Base-by-base conservation (phyloP, 768 basidiomycete species). In the Lactarius pseudohatsudake region DNA sequence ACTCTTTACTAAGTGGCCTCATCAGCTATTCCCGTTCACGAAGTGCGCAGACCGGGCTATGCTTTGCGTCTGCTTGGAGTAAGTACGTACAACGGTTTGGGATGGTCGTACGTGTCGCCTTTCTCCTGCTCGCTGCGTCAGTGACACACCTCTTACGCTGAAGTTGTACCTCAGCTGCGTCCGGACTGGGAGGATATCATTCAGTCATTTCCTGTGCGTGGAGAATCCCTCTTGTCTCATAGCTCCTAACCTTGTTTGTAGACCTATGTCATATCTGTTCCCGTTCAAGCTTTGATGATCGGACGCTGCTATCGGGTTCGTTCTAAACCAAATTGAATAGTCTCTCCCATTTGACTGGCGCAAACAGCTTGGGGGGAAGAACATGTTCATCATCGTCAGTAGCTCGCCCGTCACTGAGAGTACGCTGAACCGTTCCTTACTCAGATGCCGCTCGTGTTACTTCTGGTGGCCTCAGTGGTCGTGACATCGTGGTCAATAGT, bases 291-390 rank as follows among this genome's bases (percentile, higher is more conserved):
- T 16, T 34, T 59, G 40, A 59, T 67, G 66, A 54, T 67, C n/a
- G 18, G 32, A 41, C 66, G 66, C 11, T 67, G 66, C 41, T 59
- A 67, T 59, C 10, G 54, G 28, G 66, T 67, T 50, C 41, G 66
- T 63, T 26, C 41, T 38, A 5, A n/a, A 28, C 18, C 20, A n/a
- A 13, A 26, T 55, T 30, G 18, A 26, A 4, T n/a, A 15, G 30
- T 8, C 16, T 8, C 16, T 16, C 20, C 13, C 18, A 43, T 50
- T 59, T 63, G 41, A 63, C 32, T 26, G 4, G 28, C n/a, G n/a
- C 16, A 20, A 45, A 20, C 40, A 67, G 66, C 50, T 63, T 3
- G 57, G 63, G 18, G 34, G 40, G 8, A 30, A 38, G 57, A 66
- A 66, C 34, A n/a, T 53, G 30, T 58, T 41, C 20, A 43, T 66